phyloP scores from a whole-genome alignment of 2,329 filamentous ascomycete genomes.

The Emmonsiellopsis sp. region DNA sequence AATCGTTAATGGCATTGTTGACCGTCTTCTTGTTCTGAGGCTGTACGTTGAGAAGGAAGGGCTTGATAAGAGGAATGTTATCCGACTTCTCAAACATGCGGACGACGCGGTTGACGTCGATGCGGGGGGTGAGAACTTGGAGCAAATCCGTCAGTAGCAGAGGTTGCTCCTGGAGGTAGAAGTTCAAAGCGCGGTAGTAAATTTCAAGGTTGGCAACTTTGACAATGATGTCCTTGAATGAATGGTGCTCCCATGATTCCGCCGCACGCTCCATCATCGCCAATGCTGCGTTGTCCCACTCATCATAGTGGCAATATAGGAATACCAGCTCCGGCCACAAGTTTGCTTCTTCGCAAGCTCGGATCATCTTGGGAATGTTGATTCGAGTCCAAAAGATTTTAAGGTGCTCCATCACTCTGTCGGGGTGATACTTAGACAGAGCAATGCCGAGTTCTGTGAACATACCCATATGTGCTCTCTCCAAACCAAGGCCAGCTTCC shows the following conservation, averaged over 20 bases:
- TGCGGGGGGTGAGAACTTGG: slow-evolving; percentile 80
- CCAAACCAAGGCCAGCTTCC: slow-evolving; percentile 87
- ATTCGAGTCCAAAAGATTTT: slow-evolving; percentile 98
- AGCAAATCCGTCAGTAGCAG: slow-evolving; percentile 91
- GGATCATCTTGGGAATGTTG: slow-evolving; percentile 96
- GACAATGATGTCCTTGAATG: slow-evolving; percentile 97
- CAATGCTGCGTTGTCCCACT: slow-evolving; percentile 92
- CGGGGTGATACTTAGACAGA: slow-evolving; percentile 87
- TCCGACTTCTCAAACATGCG: slow-evolving; percentile 98
- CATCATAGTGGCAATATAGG: slow-evolving; percentile 96
- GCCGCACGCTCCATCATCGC: slow-evolving; percentile 97
- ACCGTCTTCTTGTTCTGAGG: slow-evolving; percentile 95
- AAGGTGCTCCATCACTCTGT: slow-evolving; percentile 94
- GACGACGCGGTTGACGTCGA: slow-evolving; percentile 98
- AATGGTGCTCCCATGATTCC: slow-evolving; percentile 98
- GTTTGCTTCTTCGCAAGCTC: slow-evolving; percentile 85
- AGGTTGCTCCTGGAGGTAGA: slow-evolving; percentile 95
- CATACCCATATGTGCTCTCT: slow-evolving; percentile 91
- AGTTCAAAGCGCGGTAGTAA: slow-evolving; percentile 94
- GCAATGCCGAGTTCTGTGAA: slow-evolving; percentile 91
- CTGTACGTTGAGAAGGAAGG: slow-evolving; percentile 94
- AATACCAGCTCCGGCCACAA: slow-evolving; percentile 97
- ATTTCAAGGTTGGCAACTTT: slow-evolving; percentile 99
- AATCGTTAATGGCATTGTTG: slow-evolving; percentile 95
- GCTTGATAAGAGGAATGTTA: slow-evolving; percentile 96